Conservation (phyloP, 2,329 filamentous ascomycete genomes). For the Truncatella angustata region DNA sequence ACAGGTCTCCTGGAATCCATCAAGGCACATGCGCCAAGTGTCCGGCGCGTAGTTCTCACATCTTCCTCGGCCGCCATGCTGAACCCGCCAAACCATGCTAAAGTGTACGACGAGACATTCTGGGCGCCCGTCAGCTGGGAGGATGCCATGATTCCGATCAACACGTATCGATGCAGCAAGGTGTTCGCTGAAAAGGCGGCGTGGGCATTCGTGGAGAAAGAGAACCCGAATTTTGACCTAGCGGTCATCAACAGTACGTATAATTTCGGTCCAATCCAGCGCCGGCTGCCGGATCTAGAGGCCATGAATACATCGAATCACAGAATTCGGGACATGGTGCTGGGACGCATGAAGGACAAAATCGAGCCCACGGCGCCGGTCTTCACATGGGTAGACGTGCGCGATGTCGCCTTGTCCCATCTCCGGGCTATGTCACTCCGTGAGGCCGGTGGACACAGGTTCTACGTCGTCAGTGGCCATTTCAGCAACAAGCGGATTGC, state of each 20-base stretch:
- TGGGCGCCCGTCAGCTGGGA: conserved; percentile 38
- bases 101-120: conserved; percentile 37
- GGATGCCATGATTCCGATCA: conserved; percentile 27
- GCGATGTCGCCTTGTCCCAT: conserved; percentile 62
- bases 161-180: conserved; percentile 41
- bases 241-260: conserved; percentile 61
- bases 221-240: conserved; percentile 58
- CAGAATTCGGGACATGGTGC: conserved; percentile 61
- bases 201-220: conserved; percentile 60
- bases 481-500: conserved; percentile 61
- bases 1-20: conserved; percentile 47
- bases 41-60: conserved; percentile 62
- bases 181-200: conserved; percentile 66
- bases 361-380: conserved; percentile 55
- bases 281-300: conserved; percentile 62
- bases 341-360: conserved; percentile 56
- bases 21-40: conserved; percentile 40
- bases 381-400: conserved; percentile 59
- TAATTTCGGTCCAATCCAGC: conserved; percentile 62
- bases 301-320: conserved; percentile 72
- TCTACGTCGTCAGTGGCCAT: conserved; percentile 59
- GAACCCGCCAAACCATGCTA: conserved; percentile 33
- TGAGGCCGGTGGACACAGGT: conserved; percentile 59
- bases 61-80: conserved; percentile 46
- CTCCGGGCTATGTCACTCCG: conserved; percentile 57